These are phyloP conservation scores for Globisporangium recalcitrans DNA, from an alignment of 352 stramenopile genomes.

Conservation along the genomic window DNA sequence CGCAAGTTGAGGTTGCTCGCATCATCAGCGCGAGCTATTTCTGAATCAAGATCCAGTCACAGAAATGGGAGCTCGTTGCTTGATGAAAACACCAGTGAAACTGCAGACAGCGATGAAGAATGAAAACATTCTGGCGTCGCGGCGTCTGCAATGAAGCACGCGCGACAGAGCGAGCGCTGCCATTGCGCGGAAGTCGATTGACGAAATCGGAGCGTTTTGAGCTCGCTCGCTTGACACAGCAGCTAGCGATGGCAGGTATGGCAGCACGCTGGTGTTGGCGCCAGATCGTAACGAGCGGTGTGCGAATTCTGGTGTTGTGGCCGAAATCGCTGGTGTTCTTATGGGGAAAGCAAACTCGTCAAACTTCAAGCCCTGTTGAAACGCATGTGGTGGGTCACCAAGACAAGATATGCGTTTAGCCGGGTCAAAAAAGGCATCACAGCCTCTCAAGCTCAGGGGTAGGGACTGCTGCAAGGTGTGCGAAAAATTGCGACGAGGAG, in stretches of 20 bases:
- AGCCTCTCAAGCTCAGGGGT: neutral
- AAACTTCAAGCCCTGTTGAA: no score
- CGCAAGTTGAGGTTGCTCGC: constrained; percentile 3
- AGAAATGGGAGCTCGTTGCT: no score
- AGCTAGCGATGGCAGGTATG: no score
- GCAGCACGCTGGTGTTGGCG: neutral
- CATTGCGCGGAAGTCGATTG: neutral
- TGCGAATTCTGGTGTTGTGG: no score
- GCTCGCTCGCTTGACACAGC: neutral
- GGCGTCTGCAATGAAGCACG: neutral
- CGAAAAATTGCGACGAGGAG: neutral
- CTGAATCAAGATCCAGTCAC: no score
- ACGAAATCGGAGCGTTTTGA: neutral
- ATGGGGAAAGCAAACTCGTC: no score
- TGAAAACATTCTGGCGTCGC: neutral
- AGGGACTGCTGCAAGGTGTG: neutral
- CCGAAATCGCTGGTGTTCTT: no score
- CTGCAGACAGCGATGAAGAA: no score
- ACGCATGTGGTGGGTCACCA: no score
- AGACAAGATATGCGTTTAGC: no score
- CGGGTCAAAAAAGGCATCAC: neutral
- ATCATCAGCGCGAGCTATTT: no score
- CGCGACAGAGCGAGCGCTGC: neutral
- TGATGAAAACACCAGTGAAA: no score
- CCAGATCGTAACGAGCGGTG: neutral